Evolutionary conservation across 1,284 basidiomycete species (phyloP).

Genomic region (Tetrapyrgos nigripes): DNA sequence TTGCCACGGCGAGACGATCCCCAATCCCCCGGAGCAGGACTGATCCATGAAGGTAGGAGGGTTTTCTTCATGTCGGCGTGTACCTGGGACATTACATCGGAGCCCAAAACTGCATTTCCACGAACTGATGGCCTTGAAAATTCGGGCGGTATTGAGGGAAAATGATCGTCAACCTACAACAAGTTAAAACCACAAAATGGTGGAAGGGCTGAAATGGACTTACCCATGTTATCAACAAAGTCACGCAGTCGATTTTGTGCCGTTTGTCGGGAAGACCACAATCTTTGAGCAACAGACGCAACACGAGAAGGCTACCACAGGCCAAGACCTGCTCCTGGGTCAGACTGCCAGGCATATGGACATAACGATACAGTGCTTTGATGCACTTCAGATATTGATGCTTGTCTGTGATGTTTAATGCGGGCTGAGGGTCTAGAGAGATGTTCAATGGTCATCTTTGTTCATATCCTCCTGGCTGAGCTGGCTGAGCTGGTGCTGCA

Average conservation of each 20-base stretch:
- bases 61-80: slow-evolving; percentile 28
- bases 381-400: background rate
- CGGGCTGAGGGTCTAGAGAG: too few species aligned
- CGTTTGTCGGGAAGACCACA: background rate
- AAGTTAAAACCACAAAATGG: background rate
- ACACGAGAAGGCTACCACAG: background rate
- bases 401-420: background rate
- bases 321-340: background rate
- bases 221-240: background rate
- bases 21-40: slow-evolving; percentile 29
- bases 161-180: background rate
- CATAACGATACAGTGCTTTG: background rate
- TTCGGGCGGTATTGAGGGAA: background rate
- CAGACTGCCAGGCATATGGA: background rate
- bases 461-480: background rate
- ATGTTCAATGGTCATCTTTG: too few species aligned
- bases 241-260: background rate
- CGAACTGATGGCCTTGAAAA: background rate
- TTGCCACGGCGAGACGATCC: slow-evolving; percentile 29
- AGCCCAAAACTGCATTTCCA: slow-evolving; percentile 22
- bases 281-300: background rate
- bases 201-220: too few species aligned
- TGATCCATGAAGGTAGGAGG: slow-evolving; percentile 33
- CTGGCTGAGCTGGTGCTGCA: background rate
- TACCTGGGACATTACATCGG: slow-evolving; percentile 23